These are phyloP conservation scores for Phytophthora aleatoria DNA, from an alignment of 352 stramenopile genomes.

Conservation along the genomic window DNA sequence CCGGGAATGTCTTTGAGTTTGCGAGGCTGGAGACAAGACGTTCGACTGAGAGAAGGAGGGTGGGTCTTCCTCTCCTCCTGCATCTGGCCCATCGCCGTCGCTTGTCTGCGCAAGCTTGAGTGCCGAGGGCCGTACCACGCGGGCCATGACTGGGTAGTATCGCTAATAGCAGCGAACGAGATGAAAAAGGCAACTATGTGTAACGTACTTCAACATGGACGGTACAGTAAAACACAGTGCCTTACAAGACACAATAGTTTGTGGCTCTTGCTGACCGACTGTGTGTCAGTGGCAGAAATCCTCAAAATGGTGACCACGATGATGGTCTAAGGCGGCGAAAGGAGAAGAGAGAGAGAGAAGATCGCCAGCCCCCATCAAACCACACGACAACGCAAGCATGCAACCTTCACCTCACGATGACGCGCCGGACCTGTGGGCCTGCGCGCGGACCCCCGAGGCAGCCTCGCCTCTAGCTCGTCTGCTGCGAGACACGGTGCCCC, in stretches of 20 bases:
- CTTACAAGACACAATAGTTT: background rate
- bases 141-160: background rate
- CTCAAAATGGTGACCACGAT: constrained; percentile 23
- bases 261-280: constrained; percentile 2
- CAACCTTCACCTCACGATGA: constrained; percentile 7
- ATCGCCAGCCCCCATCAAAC: constrained; percentile 9
- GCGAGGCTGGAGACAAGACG: background rate
- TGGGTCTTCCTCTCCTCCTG: background rate
- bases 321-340: constrained; percentile 14
- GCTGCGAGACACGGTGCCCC: constrained; percentile 35
- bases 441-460: constrained; percentile 17
- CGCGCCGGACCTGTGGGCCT: constrained; percentile 35
- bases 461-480: constrained; percentile 19
- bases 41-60: background rate
- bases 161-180: background rate
- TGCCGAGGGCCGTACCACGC: constrained; percentile 2
- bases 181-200: constrained; percentile 4
- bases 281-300: constrained; percentile 20
- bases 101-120: background rate
- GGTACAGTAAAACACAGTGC: background rate
- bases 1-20: background rate
- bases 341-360: constrained; percentile 5
- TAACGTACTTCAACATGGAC: constrained; percentile 12
- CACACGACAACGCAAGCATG: constrained; percentile 16
- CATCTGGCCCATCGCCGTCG: background rate